phyloP scores from a whole-genome alignment of 73 alveolate species.

The Halteria grandinella region DNA sequence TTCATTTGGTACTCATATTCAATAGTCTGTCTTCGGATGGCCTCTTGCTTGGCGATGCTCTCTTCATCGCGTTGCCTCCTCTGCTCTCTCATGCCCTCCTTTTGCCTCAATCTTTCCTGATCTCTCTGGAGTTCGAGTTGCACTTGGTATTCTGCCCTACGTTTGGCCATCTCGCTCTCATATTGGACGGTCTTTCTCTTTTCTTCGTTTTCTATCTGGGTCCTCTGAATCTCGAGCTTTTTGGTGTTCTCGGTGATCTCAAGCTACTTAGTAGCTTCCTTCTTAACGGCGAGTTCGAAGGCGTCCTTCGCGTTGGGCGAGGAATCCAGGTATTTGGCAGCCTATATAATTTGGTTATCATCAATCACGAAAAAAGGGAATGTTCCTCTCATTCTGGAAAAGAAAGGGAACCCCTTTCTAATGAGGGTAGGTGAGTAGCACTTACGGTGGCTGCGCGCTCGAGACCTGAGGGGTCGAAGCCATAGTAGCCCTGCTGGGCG shows the following conservation, averaged over 20 bases:
- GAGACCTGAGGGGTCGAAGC: slow-evolving; percentile 86
- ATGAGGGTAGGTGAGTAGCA: neutral
- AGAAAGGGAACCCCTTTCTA: too few species aligned
- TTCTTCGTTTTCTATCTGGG: slow-evolving; percentile 72
- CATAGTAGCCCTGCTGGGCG: slow-evolving; percentile 76
- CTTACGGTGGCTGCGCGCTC: slow-evolving; percentile 81
- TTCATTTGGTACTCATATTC: slow-evolving; percentile 65
- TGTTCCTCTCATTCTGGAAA: too few species aligned
- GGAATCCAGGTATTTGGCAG: slow-evolving; percentile 77
- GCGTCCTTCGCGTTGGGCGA: slow-evolving; percentile 77
- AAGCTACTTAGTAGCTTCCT: slow-evolving; percentile 75
- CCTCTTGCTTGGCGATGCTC: slow-evolving; percentile 64
- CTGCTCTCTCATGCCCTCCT: slow-evolving; percentile 71
- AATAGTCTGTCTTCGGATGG: slow-evolving; percentile 61
- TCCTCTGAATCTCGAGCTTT: slow-evolving; percentile 63
- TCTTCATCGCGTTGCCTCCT: slow-evolving; percentile 75
- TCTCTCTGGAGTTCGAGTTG: slow-evolving; percentile 75
- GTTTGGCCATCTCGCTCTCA: slow-evolving; percentile 70
- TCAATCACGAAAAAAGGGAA: neutral
- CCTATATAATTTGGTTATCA: slow-evolving; percentile 1
- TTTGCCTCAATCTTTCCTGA: slow-evolving; percentile 68
- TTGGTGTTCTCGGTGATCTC: slow-evolving; percentile 62
- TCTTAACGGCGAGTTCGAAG: slow-evolving; percentile 73
- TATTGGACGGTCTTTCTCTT: slow-evolving; percentile 68
- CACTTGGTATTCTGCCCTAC: slow-evolving; percentile 81